Evolutionary conservation across 164 flowering plant genomes (phyloP).

Genomic region (Amborella trichopoda): DNA sequence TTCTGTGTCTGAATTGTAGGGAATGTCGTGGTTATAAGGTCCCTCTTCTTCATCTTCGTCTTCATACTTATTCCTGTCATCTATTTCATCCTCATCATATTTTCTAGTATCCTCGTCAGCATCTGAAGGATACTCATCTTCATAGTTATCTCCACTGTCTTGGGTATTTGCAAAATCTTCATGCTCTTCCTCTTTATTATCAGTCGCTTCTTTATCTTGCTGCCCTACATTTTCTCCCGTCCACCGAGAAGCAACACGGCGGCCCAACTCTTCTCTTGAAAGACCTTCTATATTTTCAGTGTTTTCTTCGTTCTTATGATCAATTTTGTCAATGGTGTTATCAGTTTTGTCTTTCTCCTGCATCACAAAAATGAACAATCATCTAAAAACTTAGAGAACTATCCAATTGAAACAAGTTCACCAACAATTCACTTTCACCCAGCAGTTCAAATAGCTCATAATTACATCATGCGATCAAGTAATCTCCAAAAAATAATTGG

Average conservation of each 20-base stretch:
- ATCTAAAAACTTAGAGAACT: neutral
- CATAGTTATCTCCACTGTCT: slow-evolving; percentile 35
- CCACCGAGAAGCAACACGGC: slow-evolving; percentile 94
- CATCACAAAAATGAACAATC: slow-evolving; percentile 11
- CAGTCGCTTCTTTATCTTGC: slow-evolving; percentile 22
- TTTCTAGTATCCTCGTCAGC: slow-evolving; percentile 37
- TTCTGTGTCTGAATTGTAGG: slow-evolving; percentile 40
- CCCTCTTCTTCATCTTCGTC: slow-evolving; percentile 34
- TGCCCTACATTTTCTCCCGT: slow-evolving; percentile 63
- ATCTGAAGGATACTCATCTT: slow-evolving; percentile 56
- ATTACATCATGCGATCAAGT: too few relatives aligned
- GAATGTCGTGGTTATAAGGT: slow-evolving; percentile 36
- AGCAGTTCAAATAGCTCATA: too few relatives aligned
- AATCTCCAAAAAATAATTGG: too few relatives aligned
- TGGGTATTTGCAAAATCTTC: slow-evolving; percentile 22
- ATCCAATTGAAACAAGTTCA: too few relatives aligned
- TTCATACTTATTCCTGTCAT: slow-evolving; percentile 30
- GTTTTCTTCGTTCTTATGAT: slow-evolving; percentile 9
- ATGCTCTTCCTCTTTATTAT: slow-evolving; percentile 18
- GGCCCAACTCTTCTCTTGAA: slow-evolving; percentile 90
- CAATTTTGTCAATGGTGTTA: slow-evolving; percentile 14
- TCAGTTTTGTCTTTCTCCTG: slow-evolving; percentile 18
- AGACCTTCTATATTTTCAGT: slow-evolving; percentile 45
- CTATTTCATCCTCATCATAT: slow-evolving; percentile 27
- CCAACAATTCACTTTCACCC: too few relatives aligned